A percentile compares a stretch with the other conserved stretches of the same genome.
Evolutionary conservation across 225 moss, liverwort and hornwort genomes (phyloP).

Genomic region (Takakia lepidozioides): DNA sequence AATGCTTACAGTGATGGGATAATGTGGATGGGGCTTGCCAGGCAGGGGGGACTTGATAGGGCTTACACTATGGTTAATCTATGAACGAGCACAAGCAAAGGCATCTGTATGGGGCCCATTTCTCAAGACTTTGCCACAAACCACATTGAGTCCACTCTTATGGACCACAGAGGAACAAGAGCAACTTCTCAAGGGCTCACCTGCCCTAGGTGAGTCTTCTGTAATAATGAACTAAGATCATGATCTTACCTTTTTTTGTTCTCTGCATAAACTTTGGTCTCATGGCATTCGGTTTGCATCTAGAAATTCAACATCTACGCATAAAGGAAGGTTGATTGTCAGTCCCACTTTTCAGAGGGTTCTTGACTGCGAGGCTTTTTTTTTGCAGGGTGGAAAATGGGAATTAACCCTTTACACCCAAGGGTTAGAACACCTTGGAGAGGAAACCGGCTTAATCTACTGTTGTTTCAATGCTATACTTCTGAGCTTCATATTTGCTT

Average conservation of each 20-base stretch:
- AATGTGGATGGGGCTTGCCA: slow-evolving; percentile 7
- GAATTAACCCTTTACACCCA: no score
- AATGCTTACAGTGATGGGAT: background rate
- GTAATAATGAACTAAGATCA: no score
- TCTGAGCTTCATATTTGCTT: no score
- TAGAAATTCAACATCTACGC: background rate
- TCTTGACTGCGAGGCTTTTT: no score
- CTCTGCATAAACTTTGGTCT: slow-evolving; percentile 2
- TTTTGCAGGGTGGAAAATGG: no score
- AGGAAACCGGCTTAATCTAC: no score
- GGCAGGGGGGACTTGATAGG: slow-evolving; percentile 94
- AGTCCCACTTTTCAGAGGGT: no score
- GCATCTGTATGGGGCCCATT: slow-evolving; percentile 71
- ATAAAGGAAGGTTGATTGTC: no score
- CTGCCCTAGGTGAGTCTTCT: slow-evolving; percentile 50
- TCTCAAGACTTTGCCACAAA: slow-evolving; percentile 61
- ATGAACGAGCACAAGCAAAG: slow-evolving; percentile 70
- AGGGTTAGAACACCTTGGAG: no score
- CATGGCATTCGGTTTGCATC: background rate
- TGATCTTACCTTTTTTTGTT: background rate
- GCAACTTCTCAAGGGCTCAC: slow-evolving; percentile 67
- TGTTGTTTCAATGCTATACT: no score
- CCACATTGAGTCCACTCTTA: slow-evolving; percentile 74
- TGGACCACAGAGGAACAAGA: slow-evolving; percentile 67
- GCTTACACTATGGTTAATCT: slow-evolving; percentile 94